Base-by-base conservation (phyloP, 495 filamentous ascomycete species). In the Aspergillus kassunensis region DNA sequence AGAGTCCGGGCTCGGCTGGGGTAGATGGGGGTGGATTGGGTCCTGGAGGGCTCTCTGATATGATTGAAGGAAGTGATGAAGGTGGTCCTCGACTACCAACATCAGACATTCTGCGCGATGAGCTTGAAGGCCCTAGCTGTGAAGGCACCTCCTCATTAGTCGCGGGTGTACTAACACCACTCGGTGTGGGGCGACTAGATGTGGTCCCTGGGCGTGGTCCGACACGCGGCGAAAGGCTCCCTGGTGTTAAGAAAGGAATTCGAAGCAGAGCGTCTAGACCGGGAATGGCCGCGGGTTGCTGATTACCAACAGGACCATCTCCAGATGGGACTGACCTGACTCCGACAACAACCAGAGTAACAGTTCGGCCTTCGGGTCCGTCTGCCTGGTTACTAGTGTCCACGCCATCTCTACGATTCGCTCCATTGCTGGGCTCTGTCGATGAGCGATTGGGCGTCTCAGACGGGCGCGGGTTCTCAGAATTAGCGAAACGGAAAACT, bases 261-360 rank as follows among this genome's bases (percentile, higher is more conserved):
- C 73, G 73, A 19, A 79, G 66, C 20, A 79, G 58, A 36, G 76
- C 68, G 63, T 79, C 75, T 15, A 78, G 52, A 18, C 70, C 71
- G n/a, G 63, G 61, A 9, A 66, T 66, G 42, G 63, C 55, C 60
- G 56, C 70, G 55, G 61, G 62, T 49, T 62, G 80, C 60, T 67
- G 79, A 40, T 72, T 81, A 39, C 63, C 63, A 21, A 66, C 62
- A 12, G 69, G 56, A 35, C 69, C 71, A 46, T 69, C 77, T 34
- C 76, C 71, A 13, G 83, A 74, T 15, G 79, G 79, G 31, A 88
- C 84, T 10, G 84, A 87, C 25, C 85, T 75, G 34, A 90, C 87
- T 9, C 87, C 86, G 37, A 90, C 86, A 34, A 89, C 80, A 25
- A 87, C 84, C 45, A 87, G 73, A 7, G 84, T 84, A 13, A 87